Conservation (phyloP, 306 rosid species). For the Rosa lucieae region DNA sequence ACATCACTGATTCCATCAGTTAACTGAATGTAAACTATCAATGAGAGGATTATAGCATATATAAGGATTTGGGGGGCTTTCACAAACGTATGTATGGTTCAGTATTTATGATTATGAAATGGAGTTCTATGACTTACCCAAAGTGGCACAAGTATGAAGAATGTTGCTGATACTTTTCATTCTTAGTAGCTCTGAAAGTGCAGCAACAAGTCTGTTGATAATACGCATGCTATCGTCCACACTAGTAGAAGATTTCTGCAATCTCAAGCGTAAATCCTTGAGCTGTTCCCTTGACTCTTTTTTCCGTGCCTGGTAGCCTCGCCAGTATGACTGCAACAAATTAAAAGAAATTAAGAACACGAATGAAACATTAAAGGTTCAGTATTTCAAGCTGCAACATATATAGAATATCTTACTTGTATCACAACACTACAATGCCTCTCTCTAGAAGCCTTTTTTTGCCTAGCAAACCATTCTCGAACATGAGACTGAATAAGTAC, state of each 20-base stretch:
- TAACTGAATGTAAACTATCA: neutral
- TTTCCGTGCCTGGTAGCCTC: conserved; percentile 68
- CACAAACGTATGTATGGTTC: neutral
- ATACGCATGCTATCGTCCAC: conserved; percentile 83
- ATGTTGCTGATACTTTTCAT: conserved; percentile 60
- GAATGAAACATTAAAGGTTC: neutral
- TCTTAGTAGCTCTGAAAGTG: conserved; percentile 51
- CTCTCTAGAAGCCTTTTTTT: conserved; percentile 37
- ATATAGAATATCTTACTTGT: conserved; percentile 55
- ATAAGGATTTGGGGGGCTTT: neutral
- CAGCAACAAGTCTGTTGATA: conserved; percentile 64
- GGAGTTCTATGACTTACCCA: conserved; percentile 50
- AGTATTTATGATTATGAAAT: neutral
- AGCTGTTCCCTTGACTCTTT: conserved; percentile 60
- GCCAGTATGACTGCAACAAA: conserved; percentile 70
- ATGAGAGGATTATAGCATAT: neutral
- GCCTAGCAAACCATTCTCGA: neutral
- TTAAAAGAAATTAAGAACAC: neutral
- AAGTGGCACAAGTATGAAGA: conserved; percentile 76
- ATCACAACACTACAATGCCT: conserved; percentile 48
- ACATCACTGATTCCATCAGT: neutral
- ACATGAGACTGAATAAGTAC: no score
- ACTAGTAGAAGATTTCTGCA: conserved; percentile 66
- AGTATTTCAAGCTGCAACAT: conserved; percentile 8
- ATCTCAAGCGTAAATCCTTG: conserved; percentile 64